These are phyloP conservation scores for Castanea mollissima DNA, from an alignment of 306 rosid species.

Conservation along the genomic window DNA sequence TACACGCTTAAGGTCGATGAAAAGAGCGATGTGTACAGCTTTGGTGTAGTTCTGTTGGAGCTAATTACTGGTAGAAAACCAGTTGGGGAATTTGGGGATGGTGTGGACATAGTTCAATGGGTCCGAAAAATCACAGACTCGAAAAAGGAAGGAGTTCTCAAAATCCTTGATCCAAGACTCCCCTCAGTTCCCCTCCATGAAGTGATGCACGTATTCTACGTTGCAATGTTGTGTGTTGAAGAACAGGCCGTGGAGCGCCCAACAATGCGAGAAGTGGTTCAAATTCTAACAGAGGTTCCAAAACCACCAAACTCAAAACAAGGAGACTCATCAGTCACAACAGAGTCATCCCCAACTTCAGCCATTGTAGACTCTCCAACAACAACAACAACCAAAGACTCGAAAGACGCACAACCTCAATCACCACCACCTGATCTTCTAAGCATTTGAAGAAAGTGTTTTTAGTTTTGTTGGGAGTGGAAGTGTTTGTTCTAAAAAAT, in stretches of 20 bases:
- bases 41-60: conserved; percentile 87
- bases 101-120: conserved; percentile 97
- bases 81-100: conserved; percentile 95
- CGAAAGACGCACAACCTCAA: conserved; percentile 47
- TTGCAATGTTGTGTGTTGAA: conserved; percentile 93
- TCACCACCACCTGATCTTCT: conserved; percentile 82
- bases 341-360: conserved; percentile 49
- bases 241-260: conserved; percentile 97
- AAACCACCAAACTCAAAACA: conserved; percentile 51
- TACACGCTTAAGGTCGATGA: conserved; percentile 92
- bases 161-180: conserved; percentile 84
- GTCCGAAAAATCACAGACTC: conserved; percentile 83
- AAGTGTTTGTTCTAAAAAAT: conserved; percentile 34
- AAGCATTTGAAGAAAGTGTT: conserved; percentile 53
- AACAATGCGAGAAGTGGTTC: conserved; percentile 97
- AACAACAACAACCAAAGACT: conserved; percentile 34
- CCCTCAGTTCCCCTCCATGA: conserved; percentile 87
- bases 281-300: conserved; percentile 91
- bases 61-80: conserved; percentile 85
- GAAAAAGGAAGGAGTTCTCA: conserved; percentile 77
- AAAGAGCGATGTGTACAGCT: conserved; percentile 94
- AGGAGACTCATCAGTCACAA: conserved; percentile 37
- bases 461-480: conserved; percentile 10
- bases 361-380: conserved; percentile 50
- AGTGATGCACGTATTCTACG: conserved; percentile 84